Evolutionary conservation across 352 stramenopile species (phyloP), one percentile per base, ranked within the genome.

Genomic region (Pythium volutum): DNA sequence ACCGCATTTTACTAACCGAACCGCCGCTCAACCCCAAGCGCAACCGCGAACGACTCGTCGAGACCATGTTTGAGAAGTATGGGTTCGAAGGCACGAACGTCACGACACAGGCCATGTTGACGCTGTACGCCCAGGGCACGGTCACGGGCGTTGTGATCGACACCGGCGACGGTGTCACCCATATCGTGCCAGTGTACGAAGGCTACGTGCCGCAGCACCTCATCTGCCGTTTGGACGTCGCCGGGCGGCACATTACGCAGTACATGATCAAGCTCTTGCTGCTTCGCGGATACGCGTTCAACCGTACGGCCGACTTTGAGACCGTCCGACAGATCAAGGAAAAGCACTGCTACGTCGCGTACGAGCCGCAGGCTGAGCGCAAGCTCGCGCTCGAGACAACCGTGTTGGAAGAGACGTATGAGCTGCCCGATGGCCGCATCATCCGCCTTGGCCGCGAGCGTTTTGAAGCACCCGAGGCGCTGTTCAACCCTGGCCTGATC

Each of bases 401-500:
- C 4, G 83, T 97, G 33, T 71, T 98, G 5, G 91, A 98, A 62
- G 86, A 97, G 62, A 86, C 76, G 20, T 98, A 97, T 68, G 83
- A 91, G 43, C 82, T 99, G n/a, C 97, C 97, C 0, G 97, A 99
- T 83, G 97, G 97, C 15, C 91, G 95, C 53, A 76, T 97, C n/a
- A 96, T 98, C 56, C 91, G 87, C 39, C 71, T 99, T 11, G 96
- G 95, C 23, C 81, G 92, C 22, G 97, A 99, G 74, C 80, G 97
- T 39, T 99, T 98, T 74, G 87, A 98, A 52, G 91, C 96, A 0
- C 88, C 97, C 0, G 97, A 99, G 62, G 87, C 96, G 39, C 78
- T 99, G 8, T 99, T 99, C 73, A 87, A 98, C 63, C 97, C 97
- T 18, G 93, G 80, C 27, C 72, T 99, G 38, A 95, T 99, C 69